These are phyloP conservation scores for Penicillium rolfsii DNA, from an alignment of 2,329 filamentous ascomycete genomes.

Conservation along the genomic window DNA sequence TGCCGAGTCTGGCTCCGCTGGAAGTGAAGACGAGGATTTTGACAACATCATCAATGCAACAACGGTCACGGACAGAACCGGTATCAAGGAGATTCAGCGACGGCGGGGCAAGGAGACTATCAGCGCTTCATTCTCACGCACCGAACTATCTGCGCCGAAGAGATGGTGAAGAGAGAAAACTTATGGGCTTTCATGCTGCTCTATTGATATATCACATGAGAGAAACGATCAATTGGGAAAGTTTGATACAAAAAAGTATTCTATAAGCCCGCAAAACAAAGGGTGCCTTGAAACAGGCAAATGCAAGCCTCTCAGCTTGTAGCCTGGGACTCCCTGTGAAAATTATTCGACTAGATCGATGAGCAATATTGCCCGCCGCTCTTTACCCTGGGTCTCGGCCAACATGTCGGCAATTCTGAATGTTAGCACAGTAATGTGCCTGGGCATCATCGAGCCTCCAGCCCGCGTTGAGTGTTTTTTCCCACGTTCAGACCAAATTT, in stretches of 20 bases:
- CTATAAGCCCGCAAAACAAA: too few species aligned
- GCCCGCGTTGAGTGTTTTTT: too few species aligned
- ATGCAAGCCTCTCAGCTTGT: too few species aligned
- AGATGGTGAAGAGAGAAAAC: constrained; percentile 41
- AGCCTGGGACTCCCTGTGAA: too few species aligned
- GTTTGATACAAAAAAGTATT: not conserved
- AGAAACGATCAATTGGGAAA: not conserved
- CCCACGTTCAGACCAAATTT: not conserved
- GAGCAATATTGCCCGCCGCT: not conserved
- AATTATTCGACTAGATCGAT: not conserved
- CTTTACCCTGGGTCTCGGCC: not conserved
- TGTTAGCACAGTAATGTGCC: not conserved
- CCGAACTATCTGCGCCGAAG: constrained; percentile 53
- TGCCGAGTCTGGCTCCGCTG: constrained; percentile 71
- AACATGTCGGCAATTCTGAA: not conserved
- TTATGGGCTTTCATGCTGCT: not conserved
- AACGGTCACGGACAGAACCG: constrained; percentile 82
- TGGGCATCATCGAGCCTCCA: not conserved
- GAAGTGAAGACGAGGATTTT: constrained; percentile 71
- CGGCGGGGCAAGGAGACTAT: constrained; percentile 55
- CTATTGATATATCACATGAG: not conserved
- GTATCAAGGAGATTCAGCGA: constrained; percentile 66
- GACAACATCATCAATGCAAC: constrained; percentile 92
- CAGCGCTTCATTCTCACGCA: constrained; percentile 55
- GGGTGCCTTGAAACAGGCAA: too few species aligned